Conservation (phyloP, 495 filamentous ascomycete genomes). For the Aspergillus funiculosus region DNA sequence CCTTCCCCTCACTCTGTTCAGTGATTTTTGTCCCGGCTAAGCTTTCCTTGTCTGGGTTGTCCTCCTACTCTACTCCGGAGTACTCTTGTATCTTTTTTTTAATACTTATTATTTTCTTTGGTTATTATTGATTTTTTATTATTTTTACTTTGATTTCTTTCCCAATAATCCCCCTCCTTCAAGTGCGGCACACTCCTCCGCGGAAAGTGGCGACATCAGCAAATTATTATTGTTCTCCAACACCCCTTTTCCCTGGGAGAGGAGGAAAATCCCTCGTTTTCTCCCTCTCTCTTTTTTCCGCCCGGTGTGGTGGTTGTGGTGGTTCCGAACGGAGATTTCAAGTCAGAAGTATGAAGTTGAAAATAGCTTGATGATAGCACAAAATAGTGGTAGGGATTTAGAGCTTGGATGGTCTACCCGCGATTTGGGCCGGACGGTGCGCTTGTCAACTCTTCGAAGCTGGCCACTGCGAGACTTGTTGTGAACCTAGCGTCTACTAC, state of each 20-base stretch:
- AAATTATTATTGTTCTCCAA: not conserved
- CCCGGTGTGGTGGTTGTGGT: conserved; percentile 7
- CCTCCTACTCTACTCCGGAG: no score
- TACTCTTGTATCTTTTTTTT: conserved; percentile 13
- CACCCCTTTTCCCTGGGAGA: not conserved
- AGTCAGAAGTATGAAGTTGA: conserved; percentile 15
- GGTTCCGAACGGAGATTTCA: not conserved
- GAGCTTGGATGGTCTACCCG: conserved; percentile 45
- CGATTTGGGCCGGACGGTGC: conserved; percentile 31
- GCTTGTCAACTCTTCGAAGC: conserved; percentile 21
- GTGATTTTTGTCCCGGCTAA: conserved; percentile 18
- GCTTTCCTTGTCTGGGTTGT: conserved; percentile 27
- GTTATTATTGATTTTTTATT: not conserved
- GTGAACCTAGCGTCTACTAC: conserved; percentile 46
- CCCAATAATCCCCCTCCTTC: not conserved
- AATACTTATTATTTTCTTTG: not conserved
- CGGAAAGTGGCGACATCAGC: not conserved
- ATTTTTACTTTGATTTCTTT: not conserved
- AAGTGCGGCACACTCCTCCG: not conserved
- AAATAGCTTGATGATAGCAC: conserved; percentile 16
- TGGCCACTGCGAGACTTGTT: conserved; percentile 19
- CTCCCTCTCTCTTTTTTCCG: no score
- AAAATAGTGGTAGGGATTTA: conserved; percentile 23
- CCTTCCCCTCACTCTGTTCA: conserved; percentile 16
- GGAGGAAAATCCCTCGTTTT: no score